Evolutionary conservation across 371 early-diverging fungal species (phyloP), one percentile per base, ranked within the genome.

Genomic region (Zancudomyces culisetae): DNA sequence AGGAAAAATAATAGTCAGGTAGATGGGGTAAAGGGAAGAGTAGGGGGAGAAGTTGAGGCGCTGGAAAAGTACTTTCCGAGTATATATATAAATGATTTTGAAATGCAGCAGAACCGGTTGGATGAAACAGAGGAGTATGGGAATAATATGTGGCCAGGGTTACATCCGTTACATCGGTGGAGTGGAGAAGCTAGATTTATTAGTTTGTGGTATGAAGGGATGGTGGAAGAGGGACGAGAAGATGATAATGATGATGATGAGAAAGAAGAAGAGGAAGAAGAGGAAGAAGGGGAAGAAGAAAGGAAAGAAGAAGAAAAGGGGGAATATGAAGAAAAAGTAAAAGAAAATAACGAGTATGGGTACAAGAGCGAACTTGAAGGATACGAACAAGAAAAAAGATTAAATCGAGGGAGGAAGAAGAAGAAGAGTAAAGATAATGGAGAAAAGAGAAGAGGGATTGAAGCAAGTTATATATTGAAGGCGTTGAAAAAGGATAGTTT

Each of bases 121-220:
- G 57, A 51, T 24, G 48, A 48, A n/a, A 27, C 29, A 4, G 48
- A 48, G n/a, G 48, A 27, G 26, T n/a, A 27, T 6, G 26, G 27
- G 27, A 27, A 48, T 27, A 27, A 24, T 48, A 23, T 27, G 4
- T 56, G 55, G 8, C 29, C 51, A 1, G 63, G 49, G n/a, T 68
- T 61, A 60, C 80, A 79, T 30, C 63, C 74, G 15, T 57, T 80
- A 39, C 81, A 80, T 61, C 75, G 79, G 21, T 80, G 76, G 74
- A 72, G 78, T 4, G 78, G 78, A 0, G 54, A 65, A 27, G 58
- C 58, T 27, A 56, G 59, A n/a, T 56, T 79, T 2, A 58, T 81
- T 21, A 59, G 74, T 20, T 48, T 80, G 6, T 61, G 72, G 2
- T 62, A 55, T 27, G 70, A 62, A 26, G 42, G 68, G 15, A 59